Percentiles rank a stretch among this genome's conserved stretches.
Evolutionary conservation across 192 early-diverging fungal genomes (phyloP).

Genomic region (Endogone sp.): DNA sequence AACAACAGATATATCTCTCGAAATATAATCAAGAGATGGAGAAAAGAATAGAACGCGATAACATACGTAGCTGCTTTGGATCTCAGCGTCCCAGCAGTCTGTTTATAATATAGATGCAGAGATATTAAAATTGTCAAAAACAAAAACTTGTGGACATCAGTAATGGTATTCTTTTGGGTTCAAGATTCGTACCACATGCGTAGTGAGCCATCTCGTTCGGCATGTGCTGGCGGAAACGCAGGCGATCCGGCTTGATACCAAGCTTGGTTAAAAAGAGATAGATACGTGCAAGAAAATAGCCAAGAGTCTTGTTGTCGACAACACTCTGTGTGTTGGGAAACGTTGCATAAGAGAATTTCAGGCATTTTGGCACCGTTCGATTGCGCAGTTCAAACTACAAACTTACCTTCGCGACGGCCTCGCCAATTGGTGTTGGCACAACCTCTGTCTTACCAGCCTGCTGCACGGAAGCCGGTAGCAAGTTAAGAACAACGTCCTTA

Average conservation of each 20-base stretch:
- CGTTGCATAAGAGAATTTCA: background rate
- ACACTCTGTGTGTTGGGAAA: slow-evolving; percentile 54
- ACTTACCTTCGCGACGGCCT: slow-evolving; percentile 76
- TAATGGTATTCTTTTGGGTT: too few relatives aligned
- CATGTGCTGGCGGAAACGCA: slow-evolving; percentile 99
- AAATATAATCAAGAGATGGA: too few relatives aligned
- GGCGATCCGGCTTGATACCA: slow-evolving; percentile 79
- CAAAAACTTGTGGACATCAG: too few relatives aligned
- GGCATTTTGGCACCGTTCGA: background rate
- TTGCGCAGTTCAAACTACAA: too few relatives aligned
- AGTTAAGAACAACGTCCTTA: slow-evolving; percentile 65
- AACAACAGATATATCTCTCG: background rate
- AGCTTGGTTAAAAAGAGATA: slow-evolving; percentile 86
- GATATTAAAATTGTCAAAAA: too few relatives aligned
- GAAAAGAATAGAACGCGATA: background rate
- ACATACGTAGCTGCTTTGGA: slow-evolving; percentile 78
- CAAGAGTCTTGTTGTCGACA: slow-evolving; percentile 96
- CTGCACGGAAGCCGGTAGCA: slow-evolving; percentile 79
- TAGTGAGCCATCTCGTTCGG: slow-evolving; percentile 99
- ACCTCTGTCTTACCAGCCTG: slow-evolving; percentile 68
- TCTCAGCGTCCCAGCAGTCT: slow-evolving; percentile 99
- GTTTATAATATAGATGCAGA: too few relatives aligned
- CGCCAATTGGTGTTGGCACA: slow-evolving; percentile 76
- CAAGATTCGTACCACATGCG: too few relatives aligned
- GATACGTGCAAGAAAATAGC: slow-evolving; percentile 97